These are phyloP conservation scores for Clavispora carvajalis DNA, from an alignment of 805 yeast species.

Conservation along the genomic window DNA sequence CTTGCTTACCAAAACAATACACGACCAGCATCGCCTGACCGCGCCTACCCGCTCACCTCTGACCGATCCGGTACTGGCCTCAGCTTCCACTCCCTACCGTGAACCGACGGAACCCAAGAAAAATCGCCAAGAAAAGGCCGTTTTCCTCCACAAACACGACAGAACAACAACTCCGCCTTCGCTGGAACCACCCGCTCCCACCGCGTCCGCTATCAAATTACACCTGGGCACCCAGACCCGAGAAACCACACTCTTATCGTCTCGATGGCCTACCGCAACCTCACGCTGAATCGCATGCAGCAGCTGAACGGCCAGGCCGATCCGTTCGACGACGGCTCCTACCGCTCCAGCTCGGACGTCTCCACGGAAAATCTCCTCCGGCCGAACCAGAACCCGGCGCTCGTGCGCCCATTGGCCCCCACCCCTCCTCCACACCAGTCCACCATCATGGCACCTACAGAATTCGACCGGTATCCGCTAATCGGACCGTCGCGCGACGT, in stretches of 20 bases:
- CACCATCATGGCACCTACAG: slow-evolving; percentile 10
- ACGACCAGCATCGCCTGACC: neutral
- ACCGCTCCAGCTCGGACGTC: slow-evolving; percentile 6
- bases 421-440: neutral
- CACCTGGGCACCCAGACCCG: neutral
- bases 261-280: slow-evolving; percentile 14
- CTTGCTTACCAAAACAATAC: neutral
- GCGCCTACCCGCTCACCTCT: no score
- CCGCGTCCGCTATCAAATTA: no score
- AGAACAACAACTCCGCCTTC: no score
- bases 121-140: no score
- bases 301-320: neutral
- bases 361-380: slow-evolving; percentile 1
- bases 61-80: no score
- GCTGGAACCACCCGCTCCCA: no score
- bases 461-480: slow-evolving; percentile 16
- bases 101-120: no score
- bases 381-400: neutral
- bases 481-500: slow-evolving; percentile 11
- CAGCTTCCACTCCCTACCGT: no score
- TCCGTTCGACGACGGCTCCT: slow-evolving; percentile 9
- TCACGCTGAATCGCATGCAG: slow-evolving; percentile 13
- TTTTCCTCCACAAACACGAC: no score
- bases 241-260: neutral
- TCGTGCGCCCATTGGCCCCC: neutral